Evolutionary conservation across 345 rosid species (phyloP).

Genomic region (Noccaea caerulescens): DNA sequence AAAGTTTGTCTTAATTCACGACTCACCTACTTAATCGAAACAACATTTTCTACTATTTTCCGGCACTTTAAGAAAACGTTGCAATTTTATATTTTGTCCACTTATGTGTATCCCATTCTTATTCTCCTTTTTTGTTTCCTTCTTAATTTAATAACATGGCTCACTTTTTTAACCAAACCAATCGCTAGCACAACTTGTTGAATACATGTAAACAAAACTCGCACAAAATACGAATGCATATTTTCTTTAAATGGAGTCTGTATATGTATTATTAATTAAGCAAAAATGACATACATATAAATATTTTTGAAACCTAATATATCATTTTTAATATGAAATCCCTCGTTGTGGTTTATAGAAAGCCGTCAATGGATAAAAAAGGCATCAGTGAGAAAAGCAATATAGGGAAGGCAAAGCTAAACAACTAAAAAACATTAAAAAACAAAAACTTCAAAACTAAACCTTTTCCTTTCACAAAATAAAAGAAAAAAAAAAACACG

Average conservation of each 20-base stretch:
- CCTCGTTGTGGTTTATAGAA: constrained; percentile 34
- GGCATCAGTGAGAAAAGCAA: constrained; percentile 49
- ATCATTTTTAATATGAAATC: constrained; percentile 24
- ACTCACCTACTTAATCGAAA: constrained; percentile 29
- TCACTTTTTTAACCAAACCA: constrained; percentile 28
- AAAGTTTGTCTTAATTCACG: background rate
- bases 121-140: constrained; percentile 1
- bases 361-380: constrained; percentile 38
- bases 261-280: background rate
- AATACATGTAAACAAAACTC: constrained; percentile 27
- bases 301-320: background rate
- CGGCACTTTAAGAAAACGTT: constrained; percentile 22
- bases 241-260: constrained; percentile 7
- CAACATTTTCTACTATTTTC: background rate
- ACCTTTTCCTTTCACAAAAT: constrained; percentile 32
- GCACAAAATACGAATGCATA: constrained; percentile 27
- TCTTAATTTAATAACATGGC: constrained; percentile 19
- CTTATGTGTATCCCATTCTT: constrained; percentile 37
- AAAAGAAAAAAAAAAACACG: constrained; percentile 18
- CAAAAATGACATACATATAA: background rate
- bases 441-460: constrained; percentile 39
- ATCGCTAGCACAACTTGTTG: constrained; percentile 17
- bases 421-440: constrained; percentile 18
- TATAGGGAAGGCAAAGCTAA: constrained; percentile 53
- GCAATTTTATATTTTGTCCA: constrained; percentile 21